Evolutionary conservation across 805 yeast species (phyloP), one percentile per base, ranked within the genome.

Genomic region (Wickerhamomyces tratensis): DNA sequence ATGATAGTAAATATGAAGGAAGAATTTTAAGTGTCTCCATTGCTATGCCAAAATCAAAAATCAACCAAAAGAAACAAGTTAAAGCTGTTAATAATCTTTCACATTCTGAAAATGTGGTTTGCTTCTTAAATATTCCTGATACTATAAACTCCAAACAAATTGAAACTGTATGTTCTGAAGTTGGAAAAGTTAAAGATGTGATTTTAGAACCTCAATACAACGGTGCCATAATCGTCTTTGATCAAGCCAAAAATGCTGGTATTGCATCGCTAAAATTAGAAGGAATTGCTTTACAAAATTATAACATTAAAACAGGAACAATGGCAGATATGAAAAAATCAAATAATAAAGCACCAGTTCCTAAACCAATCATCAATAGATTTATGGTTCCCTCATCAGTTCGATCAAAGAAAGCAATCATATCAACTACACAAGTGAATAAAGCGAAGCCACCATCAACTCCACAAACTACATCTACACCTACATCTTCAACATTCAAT

Each of bases 181-280:
- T 53, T 36, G 72, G 74, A 4, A 61, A 64, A 0, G 67, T 79
- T 1, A 48, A 52, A 2, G 63, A 65, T 7, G 59, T 78, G 2
- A 65, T 71, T 26, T 49, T 77, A 14, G 70, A 67, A 34, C 70
- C 80, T 0, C 72, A 68, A 25, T 50, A 57, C 15, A 51, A 59
- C 7, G 74, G 73, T 5, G 82, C 82, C 0, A 48, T 79, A 30
- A 64, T 80, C 5, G 73, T 72, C 46, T 74, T 74, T 46, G 56
- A 55, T 26, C 58, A 54, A 6, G 58, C 64, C 0, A 50, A 58
- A 7, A 68, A 67, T 38, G 76, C 82, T 1, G 86, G 86, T 0
- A 65, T 59, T 38, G 78, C 77, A 0, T 60, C 66, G 0, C 52
- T 80, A 58, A 50, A 55, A 11, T 47, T 76, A 13, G 64, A 68